Conservation (phyloP, 1,139 yeast species). For the Taphrina wiesneri region DNA sequence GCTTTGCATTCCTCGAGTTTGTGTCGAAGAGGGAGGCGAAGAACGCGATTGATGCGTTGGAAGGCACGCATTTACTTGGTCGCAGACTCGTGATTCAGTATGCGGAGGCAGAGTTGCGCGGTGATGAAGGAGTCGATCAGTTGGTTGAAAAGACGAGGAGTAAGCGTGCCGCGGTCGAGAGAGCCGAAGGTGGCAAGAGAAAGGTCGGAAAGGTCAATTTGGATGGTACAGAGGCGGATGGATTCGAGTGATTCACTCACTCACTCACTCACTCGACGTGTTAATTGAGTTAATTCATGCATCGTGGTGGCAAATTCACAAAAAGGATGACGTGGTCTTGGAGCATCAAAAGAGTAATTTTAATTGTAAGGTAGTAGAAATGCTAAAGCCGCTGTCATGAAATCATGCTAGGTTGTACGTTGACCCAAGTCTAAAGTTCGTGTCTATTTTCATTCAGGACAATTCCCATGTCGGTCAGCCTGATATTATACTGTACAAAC, state of each 20-base stretch:
- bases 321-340: too few species aligned
- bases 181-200: constrained; percentile 16
- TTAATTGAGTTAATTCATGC: too few species aligned
- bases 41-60: constrained; percentile 88
- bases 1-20: constrained; percentile 96
- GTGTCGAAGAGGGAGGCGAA: constrained; percentile 88
- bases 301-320: too few species aligned
- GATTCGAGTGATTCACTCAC: not conserved
- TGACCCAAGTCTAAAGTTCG: not conserved
- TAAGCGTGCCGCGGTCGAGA: constrained; percentile 14
- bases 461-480: not conserved
- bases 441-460: not conserved
- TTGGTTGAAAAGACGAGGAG: constrained; percentile 17
- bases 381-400: not conserved
- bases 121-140: constrained; percentile 28
- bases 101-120: constrained; percentile 52
- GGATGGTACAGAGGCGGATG: constrained; percentile 11
- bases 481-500: not conserved
- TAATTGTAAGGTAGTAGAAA: not conserved
- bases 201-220: constrained; percentile 25
- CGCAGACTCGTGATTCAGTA: constrained; percentile 93
- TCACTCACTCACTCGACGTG: too few species aligned
- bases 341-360: not conserved
- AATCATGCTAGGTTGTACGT: not conserved
- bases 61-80: constrained; percentile 95